Percentiles rank a stretch among this genome's conserved stretches.
Evolutionary conservation across 2,329 filamentous ascomycete species (phyloP).

Genomic region (Celoporthe dispersa): DNA sequence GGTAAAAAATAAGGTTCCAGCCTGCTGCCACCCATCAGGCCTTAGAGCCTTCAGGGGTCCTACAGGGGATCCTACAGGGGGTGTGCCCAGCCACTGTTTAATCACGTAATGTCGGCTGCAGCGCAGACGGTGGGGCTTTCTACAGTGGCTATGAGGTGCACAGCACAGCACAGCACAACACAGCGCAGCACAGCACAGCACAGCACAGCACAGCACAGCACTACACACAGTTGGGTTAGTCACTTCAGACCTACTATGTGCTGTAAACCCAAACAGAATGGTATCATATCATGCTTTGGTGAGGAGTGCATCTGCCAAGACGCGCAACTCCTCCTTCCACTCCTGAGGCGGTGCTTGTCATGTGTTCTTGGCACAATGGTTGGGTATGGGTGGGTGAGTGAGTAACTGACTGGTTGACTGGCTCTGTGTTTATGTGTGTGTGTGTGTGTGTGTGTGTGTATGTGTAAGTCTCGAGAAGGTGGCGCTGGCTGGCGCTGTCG

Average conservation of each 20-base stretch:
- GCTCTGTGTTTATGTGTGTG: neutral
- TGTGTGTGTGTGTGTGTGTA: neutral
- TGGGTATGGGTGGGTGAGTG: neutral
- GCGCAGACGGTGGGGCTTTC: neutral
- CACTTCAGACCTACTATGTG: neutral
- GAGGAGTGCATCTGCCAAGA: neutral
- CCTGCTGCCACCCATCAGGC: neutral
- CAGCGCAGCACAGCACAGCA: neutral
- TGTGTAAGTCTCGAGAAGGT: neutral
- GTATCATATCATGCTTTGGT: neutral
- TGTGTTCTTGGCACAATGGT: neutral
- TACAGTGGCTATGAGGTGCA: neutral
- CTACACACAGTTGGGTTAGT: too few relatives aligned
- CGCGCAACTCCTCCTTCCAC: neutral
- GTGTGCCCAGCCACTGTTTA: neutral
- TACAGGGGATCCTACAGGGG: neutral
- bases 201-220: neutral
- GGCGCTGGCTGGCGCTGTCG: neutral
- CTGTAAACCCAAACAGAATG: neutral
- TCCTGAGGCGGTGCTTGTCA: neutral
- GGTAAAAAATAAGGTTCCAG: neutral
- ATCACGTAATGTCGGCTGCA: slow-evolving; percentile 16
- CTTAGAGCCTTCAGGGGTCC: neutral
- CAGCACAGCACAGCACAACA: neutral
- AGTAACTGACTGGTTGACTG: neutral